phyloP scores from a whole-genome alignment of 306 rosid species.

The Lathyrus aphaca region DNA sequence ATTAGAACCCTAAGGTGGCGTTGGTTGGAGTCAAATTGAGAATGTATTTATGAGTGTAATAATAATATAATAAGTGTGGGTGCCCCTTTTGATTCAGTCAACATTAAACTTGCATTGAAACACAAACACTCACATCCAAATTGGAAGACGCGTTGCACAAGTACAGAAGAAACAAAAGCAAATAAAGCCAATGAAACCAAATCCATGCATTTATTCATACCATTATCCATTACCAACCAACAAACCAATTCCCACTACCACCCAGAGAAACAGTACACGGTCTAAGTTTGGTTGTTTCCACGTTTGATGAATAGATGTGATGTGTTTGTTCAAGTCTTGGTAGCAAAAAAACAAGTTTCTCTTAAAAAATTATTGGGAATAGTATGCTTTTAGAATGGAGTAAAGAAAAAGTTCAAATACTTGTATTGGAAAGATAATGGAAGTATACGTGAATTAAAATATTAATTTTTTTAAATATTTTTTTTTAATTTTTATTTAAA shows the following conservation, averaged over 20 bases:
- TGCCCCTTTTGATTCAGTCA: constrained; percentile 39
- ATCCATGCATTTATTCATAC: not conserved
- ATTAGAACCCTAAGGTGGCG: not conserved
- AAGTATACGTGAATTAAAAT: too few relatives aligned
- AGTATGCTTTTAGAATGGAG: too few relatives aligned
- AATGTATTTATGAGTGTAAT: not conserved
- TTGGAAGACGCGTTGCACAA: constrained; percentile 22
- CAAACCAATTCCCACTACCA: constrained; percentile 16
- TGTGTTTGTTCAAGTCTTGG: constrained; percentile 20
- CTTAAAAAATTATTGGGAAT: not conserved
- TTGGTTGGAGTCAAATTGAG: constrained; percentile 35
- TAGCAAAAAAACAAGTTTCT: not conserved
- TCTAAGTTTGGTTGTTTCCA: constrained; percentile 24
- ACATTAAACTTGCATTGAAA: constrained; percentile 1
- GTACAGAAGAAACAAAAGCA: constrained; percentile 30
- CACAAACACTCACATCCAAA: not conserved
- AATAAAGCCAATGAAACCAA: constrained; percentile 29
- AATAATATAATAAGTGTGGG: constrained; percentile 12
- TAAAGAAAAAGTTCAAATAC: too few relatives aligned
- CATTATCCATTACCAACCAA: constrained; percentile 24
- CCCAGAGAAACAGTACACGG: not conserved
- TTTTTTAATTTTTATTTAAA: too few relatives aligned
- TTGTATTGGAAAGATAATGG: too few relatives aligned
- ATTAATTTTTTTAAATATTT: too few relatives aligned
- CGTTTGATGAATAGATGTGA: not conserved